Conservation (phyloP, 495 filamentous ascomycete genomes). For the Neurospora sp. region DNA sequence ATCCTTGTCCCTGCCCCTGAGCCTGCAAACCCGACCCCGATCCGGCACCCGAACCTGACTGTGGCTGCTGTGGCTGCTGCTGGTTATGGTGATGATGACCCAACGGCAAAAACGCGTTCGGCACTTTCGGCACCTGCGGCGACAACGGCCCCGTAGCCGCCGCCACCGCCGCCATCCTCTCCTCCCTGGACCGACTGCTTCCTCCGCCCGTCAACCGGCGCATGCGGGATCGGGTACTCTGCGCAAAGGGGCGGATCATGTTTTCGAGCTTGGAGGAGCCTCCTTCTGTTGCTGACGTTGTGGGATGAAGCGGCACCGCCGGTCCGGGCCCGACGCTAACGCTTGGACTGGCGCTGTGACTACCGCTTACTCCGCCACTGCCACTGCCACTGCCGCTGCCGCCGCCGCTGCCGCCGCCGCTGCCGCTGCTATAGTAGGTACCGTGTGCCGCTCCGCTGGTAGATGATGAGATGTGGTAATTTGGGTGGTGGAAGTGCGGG, state of each 20-base stretch:
- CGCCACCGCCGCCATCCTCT: slow-evolving; percentile 29
- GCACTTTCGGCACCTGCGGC: slow-evolving; percentile 14
- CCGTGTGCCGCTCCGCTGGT: background rate
- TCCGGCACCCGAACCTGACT: background rate
- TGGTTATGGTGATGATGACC: background rate
- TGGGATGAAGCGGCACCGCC: background rate
- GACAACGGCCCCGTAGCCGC: slow-evolving; percentile 2
- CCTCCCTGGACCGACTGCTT: slow-evolving; percentile 44
- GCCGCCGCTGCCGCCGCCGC: background rate
- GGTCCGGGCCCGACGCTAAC: background rate
- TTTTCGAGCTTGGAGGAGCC: slow-evolving; percentile 54
- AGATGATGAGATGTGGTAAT: background rate
- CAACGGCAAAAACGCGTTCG: slow-evolving; percentile 13
- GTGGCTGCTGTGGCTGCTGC: background rate
- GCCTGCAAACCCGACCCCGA: background rate
- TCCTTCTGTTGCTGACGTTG: background rate
- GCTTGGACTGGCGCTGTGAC: background rate
- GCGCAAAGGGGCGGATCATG: slow-evolving; percentile 49
- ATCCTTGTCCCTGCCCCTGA: background rate
- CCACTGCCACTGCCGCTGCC: background rate
- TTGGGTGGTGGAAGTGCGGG: background rate
- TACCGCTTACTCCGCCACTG: slow-evolving; percentile 25
- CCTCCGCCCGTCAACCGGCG: slow-evolving; percentile 50
- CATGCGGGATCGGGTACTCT: slow-evolving; percentile 49
- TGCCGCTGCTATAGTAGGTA: background rate